These are phyloP conservation scores for Trichomonas tenax DNA, from an alignment of 208 protist genomes.

Conservation along the genomic window DNA sequence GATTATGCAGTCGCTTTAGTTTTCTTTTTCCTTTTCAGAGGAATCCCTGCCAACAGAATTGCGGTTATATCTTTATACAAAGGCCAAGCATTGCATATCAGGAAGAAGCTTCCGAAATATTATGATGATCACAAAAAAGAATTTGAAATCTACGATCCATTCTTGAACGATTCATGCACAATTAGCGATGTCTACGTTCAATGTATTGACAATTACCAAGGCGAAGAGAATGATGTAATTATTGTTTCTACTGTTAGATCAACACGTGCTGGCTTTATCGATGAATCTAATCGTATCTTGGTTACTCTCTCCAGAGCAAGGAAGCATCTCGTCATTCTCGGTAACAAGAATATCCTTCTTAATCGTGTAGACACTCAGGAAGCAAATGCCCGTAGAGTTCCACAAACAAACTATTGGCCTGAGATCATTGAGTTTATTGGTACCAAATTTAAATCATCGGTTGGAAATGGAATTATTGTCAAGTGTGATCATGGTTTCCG, in stretches of 20 bases:
- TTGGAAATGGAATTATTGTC: background rate
- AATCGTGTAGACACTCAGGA: background rate
- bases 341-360: background rate
- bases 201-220: background rate
- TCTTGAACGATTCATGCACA: background rate
- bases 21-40: background rate
- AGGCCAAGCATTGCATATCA: background rate
- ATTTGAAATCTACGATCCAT: background rate
- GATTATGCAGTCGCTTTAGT: background rate
- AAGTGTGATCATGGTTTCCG: background rate
- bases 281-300: background rate
- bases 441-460: background rate
- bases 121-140: background rate
- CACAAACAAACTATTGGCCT: background rate
- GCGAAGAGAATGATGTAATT: background rate
- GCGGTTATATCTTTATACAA: background rate
- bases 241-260: background rate
- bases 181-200: background rate
- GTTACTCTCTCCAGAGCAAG: background rate
- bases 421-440: background rate
- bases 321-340: background rate
- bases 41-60: background rate
- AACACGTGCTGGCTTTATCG: background rate
- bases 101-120: background rate
- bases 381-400: background rate